These are phyloP conservation scores for Ensete glaucum DNA, from an alignment of 176 grass and related monocot genomes.

Conservation along the genomic window DNA sequence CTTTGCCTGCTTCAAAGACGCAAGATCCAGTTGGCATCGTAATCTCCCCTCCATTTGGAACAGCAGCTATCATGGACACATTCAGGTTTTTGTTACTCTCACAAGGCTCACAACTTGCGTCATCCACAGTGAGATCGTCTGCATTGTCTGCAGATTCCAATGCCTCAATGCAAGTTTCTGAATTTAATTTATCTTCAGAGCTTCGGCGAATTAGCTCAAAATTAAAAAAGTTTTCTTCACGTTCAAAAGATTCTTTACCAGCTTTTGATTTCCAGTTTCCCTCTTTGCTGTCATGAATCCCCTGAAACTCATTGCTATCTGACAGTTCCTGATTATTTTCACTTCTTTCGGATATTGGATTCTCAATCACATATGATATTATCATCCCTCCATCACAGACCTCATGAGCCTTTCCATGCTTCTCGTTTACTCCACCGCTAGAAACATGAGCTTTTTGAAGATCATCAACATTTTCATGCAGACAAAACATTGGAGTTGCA, in stretches of 20 bases:
- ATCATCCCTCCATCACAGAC: slow-evolving; percentile 24
- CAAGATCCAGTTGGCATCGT: slow-evolving; percentile 9
- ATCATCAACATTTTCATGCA: slow-evolving; percentile 11
- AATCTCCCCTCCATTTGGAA: slow-evolving; percentile 24
- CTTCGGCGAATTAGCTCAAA: background rate
- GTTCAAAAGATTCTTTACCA: slow-evolving; percentile 16
- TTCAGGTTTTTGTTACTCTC: slow-evolving; percentile 14
- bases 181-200: background rate
- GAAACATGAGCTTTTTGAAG: background rate
- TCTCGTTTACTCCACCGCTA: background rate
- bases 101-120: slow-evolving; percentile 14
- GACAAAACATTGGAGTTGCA: slow-evolving; percentile 21
- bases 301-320: slow-evolving; percentile 22
- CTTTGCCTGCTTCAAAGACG: slow-evolving; percentile 18
- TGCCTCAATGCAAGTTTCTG: background rate
- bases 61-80: slow-evolving; percentile 25
- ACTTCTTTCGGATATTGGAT: slow-evolving; percentile 13
- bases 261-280: slow-evolving; percentile 23
- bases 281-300: slow-evolving; percentile 15
- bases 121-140: slow-evolving; percentile 10
- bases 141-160: background rate
- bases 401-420: slow-evolving; percentile 15
- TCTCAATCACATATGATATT: slow-evolving; percentile 24
- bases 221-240: slow-evolving; percentile 4
- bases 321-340: slow-evolving; percentile 15